Evolutionary conservation across 1,284 basidiomycete species (phyloP).

Genomic region (Austroboletus novae-zelandiae): DNA sequence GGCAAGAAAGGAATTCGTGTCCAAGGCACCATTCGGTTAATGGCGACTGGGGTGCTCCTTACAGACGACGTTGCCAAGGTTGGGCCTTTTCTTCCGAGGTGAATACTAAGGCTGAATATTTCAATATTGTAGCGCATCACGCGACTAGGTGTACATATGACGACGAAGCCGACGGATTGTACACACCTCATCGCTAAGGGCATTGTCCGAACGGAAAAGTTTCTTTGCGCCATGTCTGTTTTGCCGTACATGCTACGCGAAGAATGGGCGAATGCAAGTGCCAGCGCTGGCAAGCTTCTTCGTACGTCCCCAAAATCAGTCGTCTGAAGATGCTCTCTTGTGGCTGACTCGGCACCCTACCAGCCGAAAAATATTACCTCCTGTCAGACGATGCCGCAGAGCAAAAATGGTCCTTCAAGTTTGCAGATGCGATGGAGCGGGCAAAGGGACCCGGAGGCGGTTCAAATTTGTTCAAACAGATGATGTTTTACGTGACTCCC

Average conservation of each 20-base stretch:
- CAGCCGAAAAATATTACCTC: slow-evolving; percentile 63
- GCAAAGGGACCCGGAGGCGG: slow-evolving; percentile 48
- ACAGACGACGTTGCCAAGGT: slow-evolving; percentile 57
- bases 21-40: slow-evolving; percentile 37
- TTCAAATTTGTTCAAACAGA: slow-evolving; percentile 54
- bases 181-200: slow-evolving; percentile 71
- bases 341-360: slow-evolving; percentile 1
- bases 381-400: slow-evolving; percentile 63
- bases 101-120: background rate
- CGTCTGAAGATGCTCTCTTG: background rate
- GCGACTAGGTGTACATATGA: slow-evolving; percentile 63
- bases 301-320: slow-evolving; percentile 45
- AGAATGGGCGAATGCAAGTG: slow-evolving; percentile 65
- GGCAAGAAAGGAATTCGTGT: slow-evolving; percentile 10
- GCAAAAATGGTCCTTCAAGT: slow-evolving; percentile 59
- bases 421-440: slow-evolving; percentile 55
- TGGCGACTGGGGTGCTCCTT: slow-evolving; percentile 61
- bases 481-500: slow-evolving; percentile 72
- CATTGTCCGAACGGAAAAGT: slow-evolving; percentile 80
- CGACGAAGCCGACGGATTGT: slow-evolving; percentile 60
- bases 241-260: slow-evolving; percentile 61
- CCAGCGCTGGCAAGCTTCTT: slow-evolving; percentile 53
- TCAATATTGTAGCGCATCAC: slow-evolving; percentile 45
- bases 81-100: slow-evolving; percentile 9
- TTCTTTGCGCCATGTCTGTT: slow-evolving; percentile 67